phyloP scores from a whole-genome alignment of 495 filamentous ascomycete species.

The Penicillium desertorum region DNA sequence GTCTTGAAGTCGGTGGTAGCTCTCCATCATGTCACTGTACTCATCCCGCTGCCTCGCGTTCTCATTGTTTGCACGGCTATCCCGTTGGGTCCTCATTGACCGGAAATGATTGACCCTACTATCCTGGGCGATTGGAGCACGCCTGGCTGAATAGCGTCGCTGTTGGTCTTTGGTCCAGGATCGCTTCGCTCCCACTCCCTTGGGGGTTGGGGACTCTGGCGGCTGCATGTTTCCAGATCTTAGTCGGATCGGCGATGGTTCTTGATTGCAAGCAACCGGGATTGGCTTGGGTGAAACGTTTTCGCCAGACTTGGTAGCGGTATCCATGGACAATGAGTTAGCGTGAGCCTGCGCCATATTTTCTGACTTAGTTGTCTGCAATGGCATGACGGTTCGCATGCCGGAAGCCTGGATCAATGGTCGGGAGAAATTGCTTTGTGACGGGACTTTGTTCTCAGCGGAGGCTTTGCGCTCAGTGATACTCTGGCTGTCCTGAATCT shows the following conservation, averaged over 20 bases:
- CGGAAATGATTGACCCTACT: constrained; percentile 31
- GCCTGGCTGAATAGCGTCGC: constrained; percentile 35
- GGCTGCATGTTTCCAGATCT: constrained; percentile 24
- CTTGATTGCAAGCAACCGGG: background rate
- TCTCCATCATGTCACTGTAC: constrained; percentile 20
- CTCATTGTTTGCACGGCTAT: constrained; percentile 35
- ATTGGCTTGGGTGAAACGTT: constrained; percentile 4
- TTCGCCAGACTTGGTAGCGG: background rate
- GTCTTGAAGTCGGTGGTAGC: constrained; percentile 26
- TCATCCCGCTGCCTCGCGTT: constrained; percentile 31
- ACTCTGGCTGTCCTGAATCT: background rate
- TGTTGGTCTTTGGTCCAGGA: constrained; percentile 35
- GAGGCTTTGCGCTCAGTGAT: constrained; percentile 9
- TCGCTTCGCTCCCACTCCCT: constrained; percentile 22
- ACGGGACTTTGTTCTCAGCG: constrained; percentile 9
- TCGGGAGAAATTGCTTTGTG: constrained; percentile 39
- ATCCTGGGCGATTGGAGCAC: constrained; percentile 30
- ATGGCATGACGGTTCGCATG: constrained; percentile 28
- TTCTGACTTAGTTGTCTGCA: constrained; percentile 15
- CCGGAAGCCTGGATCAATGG: constrained; percentile 39
- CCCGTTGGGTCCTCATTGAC: constrained; percentile 27
- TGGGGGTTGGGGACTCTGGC: constrained; percentile 39
- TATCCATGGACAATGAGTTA: background rate
- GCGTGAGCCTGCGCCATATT: background rate
- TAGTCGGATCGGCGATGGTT: constrained; percentile 30